Conservation (phyloP, 495 filamentous ascomycete genomes). For the Trichoderma orchidacearum region DNA sequence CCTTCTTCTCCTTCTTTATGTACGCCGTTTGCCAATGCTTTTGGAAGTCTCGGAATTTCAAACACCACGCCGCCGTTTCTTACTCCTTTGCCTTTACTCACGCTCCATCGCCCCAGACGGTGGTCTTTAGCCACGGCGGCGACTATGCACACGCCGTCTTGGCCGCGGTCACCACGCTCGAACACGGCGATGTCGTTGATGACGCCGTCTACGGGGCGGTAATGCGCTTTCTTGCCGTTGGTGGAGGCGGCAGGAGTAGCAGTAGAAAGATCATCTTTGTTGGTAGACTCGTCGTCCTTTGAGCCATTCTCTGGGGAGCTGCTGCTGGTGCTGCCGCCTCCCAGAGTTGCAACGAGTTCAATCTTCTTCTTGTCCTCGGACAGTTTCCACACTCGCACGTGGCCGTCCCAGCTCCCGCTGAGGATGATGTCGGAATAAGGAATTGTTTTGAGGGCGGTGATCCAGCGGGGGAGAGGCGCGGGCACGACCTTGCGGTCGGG, state of each 20-base stretch:
- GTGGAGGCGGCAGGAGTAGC: not conserved
- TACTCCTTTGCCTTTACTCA: slow-evolving; percentile 34
- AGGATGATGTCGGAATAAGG: slow-evolving; percentile 81
- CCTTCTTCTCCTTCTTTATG: not conserved
- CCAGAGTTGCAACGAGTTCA: slow-evolving; percentile 54
- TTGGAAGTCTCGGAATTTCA: slow-evolving; percentile 47
- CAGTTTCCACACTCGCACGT: slow-evolving; percentile 70
- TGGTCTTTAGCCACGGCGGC: slow-evolving; percentile 78
- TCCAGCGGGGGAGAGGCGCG: slow-evolving; percentile 64
- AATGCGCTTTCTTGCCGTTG: slow-evolving; percentile 4
- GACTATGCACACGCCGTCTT: slow-evolving; percentile 66
- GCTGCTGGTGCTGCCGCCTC: too few relatives aligned
- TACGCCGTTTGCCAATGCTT: slow-evolving; percentile 12
- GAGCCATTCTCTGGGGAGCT: slow-evolving; percentile 4
- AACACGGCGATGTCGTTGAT: slow-evolving; percentile 78
- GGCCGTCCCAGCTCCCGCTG: slow-evolving; percentile 89
- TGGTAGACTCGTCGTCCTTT: not conserved
- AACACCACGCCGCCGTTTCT: slow-evolving; percentile 72
- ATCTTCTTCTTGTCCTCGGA: slow-evolving; percentile 72
- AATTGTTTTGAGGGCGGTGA: slow-evolving; percentile 75
- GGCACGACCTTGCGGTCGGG: slow-evolving; percentile 40
- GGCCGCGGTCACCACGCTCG: slow-evolving; percentile 55
- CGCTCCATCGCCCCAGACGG: slow-evolving; percentile 58
- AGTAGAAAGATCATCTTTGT: too few relatives aligned
- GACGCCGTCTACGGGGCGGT: slow-evolving; percentile 47